Percentiles rank a stretch among this genome's conserved stretches.
phyloP scores from a whole-genome alignment of 1,284 basidiomycete species.

The Rugiboletus extremiorientalis region DNA sequence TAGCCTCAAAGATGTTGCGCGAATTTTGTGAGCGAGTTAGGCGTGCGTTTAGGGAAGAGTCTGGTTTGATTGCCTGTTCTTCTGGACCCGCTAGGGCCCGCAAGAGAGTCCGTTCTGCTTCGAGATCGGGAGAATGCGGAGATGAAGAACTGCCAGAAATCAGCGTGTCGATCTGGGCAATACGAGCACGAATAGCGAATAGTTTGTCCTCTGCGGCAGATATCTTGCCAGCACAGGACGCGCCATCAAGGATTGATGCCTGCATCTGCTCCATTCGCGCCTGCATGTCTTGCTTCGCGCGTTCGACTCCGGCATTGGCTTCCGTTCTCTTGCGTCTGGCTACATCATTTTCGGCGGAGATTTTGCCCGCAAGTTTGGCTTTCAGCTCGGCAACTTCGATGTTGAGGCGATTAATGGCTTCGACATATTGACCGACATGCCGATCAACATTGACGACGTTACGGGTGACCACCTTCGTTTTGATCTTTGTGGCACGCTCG shows the following conservation, averaged over 20 bases:
- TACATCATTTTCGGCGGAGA: slow-evolving; percentile 59
- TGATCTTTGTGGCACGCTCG: slow-evolving; percentile 95
- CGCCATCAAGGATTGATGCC: slow-evolving; percentile 74
- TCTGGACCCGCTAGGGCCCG: slow-evolving; percentile 68
- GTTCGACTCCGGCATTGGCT: slow-evolving; percentile 66
- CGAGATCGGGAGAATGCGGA: slow-evolving; percentile 56
- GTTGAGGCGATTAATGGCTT: slow-evolving; percentile 89
- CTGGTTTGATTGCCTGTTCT: slow-evolving; percentile 62
- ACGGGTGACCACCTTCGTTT: slow-evolving; percentile 89
- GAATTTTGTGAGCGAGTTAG: slow-evolving; percentile 74
- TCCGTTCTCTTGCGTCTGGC: slow-evolving; percentile 64
- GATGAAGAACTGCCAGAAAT: slow-evolving; percentile 37
- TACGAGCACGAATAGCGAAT: slow-evolving; percentile 59
- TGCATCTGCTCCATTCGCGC: slow-evolving; percentile 67
- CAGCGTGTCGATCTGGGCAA: slow-evolving; percentile 62
- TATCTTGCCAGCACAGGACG: slow-evolving; percentile 71
- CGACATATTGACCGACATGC: slow-evolving; percentile 91
- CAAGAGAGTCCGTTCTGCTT: slow-evolving; percentile 74
- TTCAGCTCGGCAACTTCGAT: slow-evolving; percentile 85
- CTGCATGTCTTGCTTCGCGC: slow-evolving; percentile 69
- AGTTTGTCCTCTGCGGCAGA: slow-evolving; percentile 75
- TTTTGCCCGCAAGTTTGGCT: slow-evolving; percentile 74
- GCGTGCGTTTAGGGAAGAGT: slow-evolving; percentile 59
- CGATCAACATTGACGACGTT: slow-evolving; percentile 94
- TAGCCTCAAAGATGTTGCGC: slow-evolving; percentile 79